Conservation (phyloP, 495 filamentous ascomycete genomes). For the Xylaria acuta region DNA sequence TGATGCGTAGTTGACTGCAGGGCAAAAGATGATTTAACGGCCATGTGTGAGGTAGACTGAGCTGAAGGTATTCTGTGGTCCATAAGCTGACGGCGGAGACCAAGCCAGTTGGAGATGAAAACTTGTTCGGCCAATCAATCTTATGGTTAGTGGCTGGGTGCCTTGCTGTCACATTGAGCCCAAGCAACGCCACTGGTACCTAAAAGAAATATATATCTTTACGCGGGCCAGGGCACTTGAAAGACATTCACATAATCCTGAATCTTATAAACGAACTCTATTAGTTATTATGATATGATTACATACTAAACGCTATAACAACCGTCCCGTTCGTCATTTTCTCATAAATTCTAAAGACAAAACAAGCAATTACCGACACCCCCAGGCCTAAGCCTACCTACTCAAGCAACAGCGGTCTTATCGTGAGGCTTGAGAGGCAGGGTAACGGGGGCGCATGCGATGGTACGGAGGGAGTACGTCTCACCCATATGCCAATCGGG, state of each 20-base stretch:
- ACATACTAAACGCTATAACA: background rate
- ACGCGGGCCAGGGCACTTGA: too few relatives aligned
- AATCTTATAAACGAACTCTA: background rate
- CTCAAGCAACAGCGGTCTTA: slow-evolving; percentile 46
- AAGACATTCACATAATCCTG: background rate
- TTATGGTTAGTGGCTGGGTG: too few relatives aligned
- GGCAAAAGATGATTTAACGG: too few relatives aligned
- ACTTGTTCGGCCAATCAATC: too few relatives aligned
- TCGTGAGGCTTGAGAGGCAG: slow-evolving; percentile 38
- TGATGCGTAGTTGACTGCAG: too few relatives aligned
- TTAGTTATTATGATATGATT: slow-evolving; percentile 1
- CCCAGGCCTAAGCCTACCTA: background rate
- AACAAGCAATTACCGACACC: background rate
- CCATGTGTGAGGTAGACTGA: too few relatives aligned
- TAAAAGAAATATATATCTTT: too few relatives aligned
- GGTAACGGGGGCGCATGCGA: slow-evolving; percentile 43
- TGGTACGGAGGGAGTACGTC: slow-evolving; percentile 46
- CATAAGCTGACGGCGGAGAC: too few relatives aligned
- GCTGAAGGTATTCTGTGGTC: too few relatives aligned
- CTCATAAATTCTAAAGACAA: background rate
- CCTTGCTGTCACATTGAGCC: too few relatives aligned
- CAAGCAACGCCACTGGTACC: too few relatives aligned
- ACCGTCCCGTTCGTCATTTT: background rate
- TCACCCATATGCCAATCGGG: slow-evolving; percentile 48
- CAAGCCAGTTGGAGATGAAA: too few relatives aligned